These are phyloP conservation scores for Acer saccharum DNA, from an alignment of 345 rosid genomes.

Conservation along the genomic window DNA sequence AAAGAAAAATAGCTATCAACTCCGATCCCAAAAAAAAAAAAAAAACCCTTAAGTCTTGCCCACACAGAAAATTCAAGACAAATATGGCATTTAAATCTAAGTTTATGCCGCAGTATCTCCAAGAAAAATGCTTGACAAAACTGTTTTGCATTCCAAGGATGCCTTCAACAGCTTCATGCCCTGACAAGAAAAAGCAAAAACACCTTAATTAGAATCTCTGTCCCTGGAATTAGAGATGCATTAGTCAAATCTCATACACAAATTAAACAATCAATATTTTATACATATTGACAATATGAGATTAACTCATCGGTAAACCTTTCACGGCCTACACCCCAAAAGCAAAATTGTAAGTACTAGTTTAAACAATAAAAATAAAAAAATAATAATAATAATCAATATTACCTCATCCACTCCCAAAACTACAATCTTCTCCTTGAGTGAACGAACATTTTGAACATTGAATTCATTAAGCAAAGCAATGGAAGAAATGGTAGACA, in stretches of 20 bases:
- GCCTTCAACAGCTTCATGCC: constrained; percentile 26
- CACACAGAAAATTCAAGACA: not conserved
- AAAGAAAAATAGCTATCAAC: too few relatives aligned
- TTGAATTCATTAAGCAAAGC: constrained; percentile 26
- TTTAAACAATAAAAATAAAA: too few relatives aligned
- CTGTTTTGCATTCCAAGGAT: constrained; percentile 25
- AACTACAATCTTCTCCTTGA: constrained; percentile 18
- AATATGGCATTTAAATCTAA: not conserved
- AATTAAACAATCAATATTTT: too few relatives aligned
- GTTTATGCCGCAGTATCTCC: not conserved
- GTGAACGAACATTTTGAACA: constrained; percentile 11
- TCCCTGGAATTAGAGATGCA: too few relatives aligned
- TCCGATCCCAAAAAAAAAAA: too few relatives aligned
- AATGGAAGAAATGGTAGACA: constrained; percentile 27
- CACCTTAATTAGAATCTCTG: not conserved
- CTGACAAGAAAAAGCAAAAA: not conserved
- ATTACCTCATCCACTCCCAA: constrained; percentile 22
- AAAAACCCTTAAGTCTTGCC: too few relatives aligned
- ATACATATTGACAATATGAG: too few relatives aligned
- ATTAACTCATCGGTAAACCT: too few relatives aligned
- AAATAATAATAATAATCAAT: too few relatives aligned
- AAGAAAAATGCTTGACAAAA: constrained; percentile 26
- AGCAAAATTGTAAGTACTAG: too few relatives aligned
- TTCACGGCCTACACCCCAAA: too few relatives aligned
- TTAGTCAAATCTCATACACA: too few relatives aligned